These are phyloP conservation scores for Candolleomyces aberdarensis DNA, from an alignment of 768 basidiomycete genomes.

Conservation along the genomic window DNA sequence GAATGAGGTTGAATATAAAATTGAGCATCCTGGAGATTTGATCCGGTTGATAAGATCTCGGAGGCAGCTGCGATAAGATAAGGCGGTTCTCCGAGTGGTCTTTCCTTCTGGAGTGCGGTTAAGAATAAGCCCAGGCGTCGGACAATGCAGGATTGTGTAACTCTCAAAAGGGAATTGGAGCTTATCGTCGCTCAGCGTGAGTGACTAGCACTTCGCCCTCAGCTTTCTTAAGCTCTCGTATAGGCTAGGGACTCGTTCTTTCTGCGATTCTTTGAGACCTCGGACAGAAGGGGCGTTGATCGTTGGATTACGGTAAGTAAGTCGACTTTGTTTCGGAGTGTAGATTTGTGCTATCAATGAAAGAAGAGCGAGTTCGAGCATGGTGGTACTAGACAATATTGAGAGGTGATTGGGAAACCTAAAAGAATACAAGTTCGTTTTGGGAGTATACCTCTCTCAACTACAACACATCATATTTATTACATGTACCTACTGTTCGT, in stretches of 20 bases:
- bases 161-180: too few relatives aligned
- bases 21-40: too few relatives aligned
- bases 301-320: constrained; percentile 84
- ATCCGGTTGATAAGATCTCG: too few relatives aligned
- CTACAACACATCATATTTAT: too few relatives aligned
- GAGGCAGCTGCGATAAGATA: too few relatives aligned
- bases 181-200: too few relatives aligned
- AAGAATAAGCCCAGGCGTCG: too few relatives aligned
- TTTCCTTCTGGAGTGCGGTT: too few relatives aligned
- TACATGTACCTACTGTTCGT: too few relatives aligned
- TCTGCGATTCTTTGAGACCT: constrained; percentile 87
- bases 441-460: constrained; percentile 78
- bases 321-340: constrained; percentile 80
- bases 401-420: constrained; percentile 48
- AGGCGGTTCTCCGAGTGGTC: too few relatives aligned
- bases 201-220: constrained; percentile 57
- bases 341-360: constrained; percentile 76
- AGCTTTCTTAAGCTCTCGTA: constrained; percentile 20
- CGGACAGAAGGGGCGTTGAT: constrained; percentile 84
- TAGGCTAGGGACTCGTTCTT: constrained; percentile 64
- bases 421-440: constrained; percentile 84
- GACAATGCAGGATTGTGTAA: too few relatives aligned
- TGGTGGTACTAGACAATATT: not conserved
- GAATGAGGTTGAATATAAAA: too few relatives aligned
- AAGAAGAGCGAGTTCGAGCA: not conserved